These are phyloP conservation scores for Didymella exigua DNA, from an alignment of 2,329 filamentous ascomycete species.

Conservation along the genomic window DNA sequence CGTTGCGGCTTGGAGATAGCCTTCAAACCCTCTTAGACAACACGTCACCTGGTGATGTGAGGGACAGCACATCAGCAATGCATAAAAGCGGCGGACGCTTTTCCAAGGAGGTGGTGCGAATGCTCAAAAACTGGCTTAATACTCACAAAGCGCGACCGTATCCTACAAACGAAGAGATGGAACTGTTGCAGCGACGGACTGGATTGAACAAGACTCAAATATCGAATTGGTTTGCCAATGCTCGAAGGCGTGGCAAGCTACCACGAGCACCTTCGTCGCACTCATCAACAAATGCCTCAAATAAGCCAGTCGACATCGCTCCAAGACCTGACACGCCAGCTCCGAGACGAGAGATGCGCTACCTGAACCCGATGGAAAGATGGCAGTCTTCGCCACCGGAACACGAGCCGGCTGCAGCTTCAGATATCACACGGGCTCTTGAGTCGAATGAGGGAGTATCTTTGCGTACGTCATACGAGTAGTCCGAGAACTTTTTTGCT, in stretches of 20 bases:
- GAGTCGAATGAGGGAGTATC: constrained; percentile 17
- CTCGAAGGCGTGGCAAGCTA: constrained; percentile 32
- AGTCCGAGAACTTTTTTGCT: rapidly evolving
- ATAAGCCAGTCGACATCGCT: constrained; percentile 29
- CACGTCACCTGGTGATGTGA: background rate
- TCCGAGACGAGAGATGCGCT: constrained; percentile 2
- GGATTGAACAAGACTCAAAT: constrained; percentile 35
- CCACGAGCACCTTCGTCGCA: constrained; percentile 14
- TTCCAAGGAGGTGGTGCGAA: constrained; percentile 31
- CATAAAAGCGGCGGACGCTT: constrained; percentile 24
- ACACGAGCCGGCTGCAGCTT: constrained; percentile 32
- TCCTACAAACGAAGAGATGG: constrained; percentile 29
- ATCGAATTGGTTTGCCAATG: constrained; percentile 39
- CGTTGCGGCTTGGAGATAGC: constrained; percentile 1
- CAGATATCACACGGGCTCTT: constrained; percentile 34
- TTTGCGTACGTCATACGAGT: background rate
- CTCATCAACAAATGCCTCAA: constrained; percentile 2
- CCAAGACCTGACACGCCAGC: constrained; percentile 33
- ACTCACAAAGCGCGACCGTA: constrained; percentile 32
- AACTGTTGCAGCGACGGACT: constrained; percentile 24
- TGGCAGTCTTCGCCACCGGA: constrained; percentile 39
- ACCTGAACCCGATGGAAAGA: constrained; percentile 33
- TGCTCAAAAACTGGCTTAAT: constrained; percentile 33
- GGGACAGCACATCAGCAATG: background rate
- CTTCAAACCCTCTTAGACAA: constrained; percentile 3